Evolutionary conservation across 768 basidiomycete species (phyloP).

Genomic region (Hemileccinum impolitum): DNA sequence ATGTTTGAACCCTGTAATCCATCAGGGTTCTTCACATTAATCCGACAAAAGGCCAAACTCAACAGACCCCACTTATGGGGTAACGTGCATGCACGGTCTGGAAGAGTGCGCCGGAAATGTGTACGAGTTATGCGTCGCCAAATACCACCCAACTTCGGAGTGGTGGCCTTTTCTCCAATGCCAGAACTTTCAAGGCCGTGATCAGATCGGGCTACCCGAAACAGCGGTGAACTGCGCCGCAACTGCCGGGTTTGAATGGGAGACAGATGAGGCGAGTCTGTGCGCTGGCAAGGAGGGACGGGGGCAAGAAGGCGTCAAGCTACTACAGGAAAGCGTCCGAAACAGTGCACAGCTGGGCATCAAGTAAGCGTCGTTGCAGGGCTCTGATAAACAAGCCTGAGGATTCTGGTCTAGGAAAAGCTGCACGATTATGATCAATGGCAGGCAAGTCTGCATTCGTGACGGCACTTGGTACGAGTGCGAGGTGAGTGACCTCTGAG

Average conservation of each 20-base stretch:
- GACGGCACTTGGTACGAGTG: constrained; percentile 79
- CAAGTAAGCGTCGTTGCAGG: constrained; percentile 42
- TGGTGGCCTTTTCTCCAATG: constrained; percentile 89
- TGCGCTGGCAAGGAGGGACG: constrained; percentile 63
- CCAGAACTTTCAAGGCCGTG: constrained; percentile 63
- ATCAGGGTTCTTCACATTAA: constrained; percentile 10
- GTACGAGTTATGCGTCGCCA: constrained; percentile 79
- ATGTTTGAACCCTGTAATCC: constrained; percentile 28
- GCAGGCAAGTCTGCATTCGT: constrained; percentile 64
- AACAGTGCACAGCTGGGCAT: constrained; percentile 48
- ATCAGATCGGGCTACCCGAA: constrained; percentile 61
- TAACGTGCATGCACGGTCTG: constrained; percentile 75
- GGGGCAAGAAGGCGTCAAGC: constrained; percentile 56
- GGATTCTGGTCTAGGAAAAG: constrained; percentile 54
- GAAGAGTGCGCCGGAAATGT: constrained; percentile 87
- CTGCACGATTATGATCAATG: constrained; percentile 82
- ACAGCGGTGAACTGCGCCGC: constrained; percentile 66
- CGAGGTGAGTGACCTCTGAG: constrained; percentile 48
- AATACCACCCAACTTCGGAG: constrained; percentile 47
- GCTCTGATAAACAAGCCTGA: constrained; percentile 7
- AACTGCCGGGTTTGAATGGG: constrained; percentile 67
- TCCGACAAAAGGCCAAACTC: constrained; percentile 48
- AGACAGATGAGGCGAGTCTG: constrained; percentile 46
- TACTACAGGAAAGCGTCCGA: constrained; percentile 60
- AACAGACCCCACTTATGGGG: constrained; percentile 71